Base-by-base conservation (phyloP, 2,329 filamentous ascomycete genomes). In the Ceratocystis cubensis region DNA sequence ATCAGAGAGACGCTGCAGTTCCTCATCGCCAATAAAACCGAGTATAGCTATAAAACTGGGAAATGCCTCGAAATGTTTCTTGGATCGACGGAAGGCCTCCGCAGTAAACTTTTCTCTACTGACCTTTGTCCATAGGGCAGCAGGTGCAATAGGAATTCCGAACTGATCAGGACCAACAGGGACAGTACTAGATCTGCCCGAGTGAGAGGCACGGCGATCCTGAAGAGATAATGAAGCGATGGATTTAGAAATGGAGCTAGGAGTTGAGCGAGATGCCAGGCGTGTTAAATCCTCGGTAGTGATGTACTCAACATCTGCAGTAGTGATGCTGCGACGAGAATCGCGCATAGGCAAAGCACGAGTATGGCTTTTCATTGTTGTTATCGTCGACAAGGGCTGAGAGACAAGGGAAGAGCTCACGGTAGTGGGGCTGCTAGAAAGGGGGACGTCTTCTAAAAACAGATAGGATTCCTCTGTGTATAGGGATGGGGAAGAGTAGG, bases 101-200 rank as follows among this genome's bases (percentile, higher is more conserved):
- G 80, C 79, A n/a, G 82, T 84, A 7, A 86, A 78, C 0, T 84
- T 75, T 1, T 75, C 75, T 13, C 84, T 78, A 65, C 76, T 78
- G 44, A 86, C 83, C 66, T 78, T 80, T 3, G 84, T 86, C 84
- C 84, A 86, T 63, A 79, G 78, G 1, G 83, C 84, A 30, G 84
- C 80, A 1, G 78, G 71, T 0, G 79, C 79, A 1, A 87, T 87
- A 13, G 81, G 78, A 3, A 79, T 77, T 1, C 84, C 84, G 41
- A 80, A 77, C 25, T 79, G 77, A 70, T 87, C 84, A 0, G 84
- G 84, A 0, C 78, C 82, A 2, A 86, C 74, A 2, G 75, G 76
- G 46, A 74, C 71, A 65, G 70, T 22, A 20, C 62, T 65, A n/a
- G 61, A n/a, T 33, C 59, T 63, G 15, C 63, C 48, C n/a, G 61